Evolutionary conservation across 257 asterid species (phyloP), one percentile per base, ranked within the genome.

Genomic region (Penstemon barbatus): DNA sequence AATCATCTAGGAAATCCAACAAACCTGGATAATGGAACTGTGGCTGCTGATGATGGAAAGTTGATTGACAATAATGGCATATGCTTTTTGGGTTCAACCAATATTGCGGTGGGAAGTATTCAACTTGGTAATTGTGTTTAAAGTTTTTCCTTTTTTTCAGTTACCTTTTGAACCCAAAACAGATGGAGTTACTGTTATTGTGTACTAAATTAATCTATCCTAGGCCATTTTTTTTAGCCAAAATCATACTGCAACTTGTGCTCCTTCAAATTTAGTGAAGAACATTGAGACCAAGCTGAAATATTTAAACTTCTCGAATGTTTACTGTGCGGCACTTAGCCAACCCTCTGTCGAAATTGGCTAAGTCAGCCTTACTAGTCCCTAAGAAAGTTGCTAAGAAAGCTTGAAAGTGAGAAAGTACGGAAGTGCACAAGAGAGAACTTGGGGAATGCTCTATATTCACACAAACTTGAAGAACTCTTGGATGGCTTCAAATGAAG

Each of bases 61-160:
- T 19, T 64, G 8, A 74, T 63, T 59, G 72, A 69, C 48, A 70
- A 68, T 53, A 25, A 66, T 70, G 69, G 59, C 66, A 60, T 90
- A 73, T 82, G 69, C 6, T 84, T 84, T 88, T 69, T 93, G 81
- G 96, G 91, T 58, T 80, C 87, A 33, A 88, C 97, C 5, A 87
- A 84, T 65, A 79, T 93, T 41, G 96, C 88, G 9, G 95, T 90
- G 56, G 77, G 95, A 50, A 80, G 80, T 70, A 80, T 81, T 72
- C 81, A 69, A 46, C 77, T 38, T 41, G 96, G 99, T 93, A 84
- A 12, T 43, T 48, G 8, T 60, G 61, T 41, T 65, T 55, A 52
- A 63, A 9, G 10, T 57, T 50, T 46, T 71, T 53, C 4, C 11
- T 13, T 18, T 15, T 18, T 57, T 71, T 46, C 11, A 60, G 10